Percentiles rank a stretch among this genome's conserved stretches.
Evolutionary conservation across 345 rosid genomes (phyloP).

Genomic region (Hibiscus trionum): DNA sequence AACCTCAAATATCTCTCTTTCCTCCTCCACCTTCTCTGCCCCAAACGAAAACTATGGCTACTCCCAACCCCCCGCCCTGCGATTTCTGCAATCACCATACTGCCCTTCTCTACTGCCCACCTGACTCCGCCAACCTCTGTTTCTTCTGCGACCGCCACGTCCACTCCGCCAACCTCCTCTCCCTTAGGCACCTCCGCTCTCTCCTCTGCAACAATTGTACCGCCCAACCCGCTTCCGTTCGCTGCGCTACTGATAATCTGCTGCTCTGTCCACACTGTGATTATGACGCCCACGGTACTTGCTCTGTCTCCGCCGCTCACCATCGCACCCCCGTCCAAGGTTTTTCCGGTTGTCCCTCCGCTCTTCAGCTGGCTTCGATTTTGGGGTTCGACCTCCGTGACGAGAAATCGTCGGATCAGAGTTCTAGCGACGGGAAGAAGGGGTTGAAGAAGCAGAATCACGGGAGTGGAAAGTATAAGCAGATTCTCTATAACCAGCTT

Average conservation of each 20-base stretch:
- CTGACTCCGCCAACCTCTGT: slow-evolving; percentile 90
- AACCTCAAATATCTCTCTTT: too few relatives aligned
- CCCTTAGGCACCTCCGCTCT: slow-evolving; percentile 73
- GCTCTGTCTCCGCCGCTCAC: slow-evolving; percentile 56
- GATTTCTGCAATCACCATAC: slow-evolving; percentile 64
- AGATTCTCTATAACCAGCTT: slow-evolving; percentile 52
- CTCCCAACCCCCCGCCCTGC: slow-evolving; percentile 32
- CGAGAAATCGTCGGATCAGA: slow-evolving; percentile 20
- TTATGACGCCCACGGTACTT: slow-evolving; percentile 59
- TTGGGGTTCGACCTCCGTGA: slow-evolving; percentile 51
- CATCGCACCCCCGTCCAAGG: slow-evolving; percentile 53
- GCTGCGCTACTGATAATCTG: slow-evolving; percentile 53
- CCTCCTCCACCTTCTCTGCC: too few relatives aligned
- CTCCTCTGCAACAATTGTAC: slow-evolving; percentile 83
- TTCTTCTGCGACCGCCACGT: slow-evolving; percentile 83
- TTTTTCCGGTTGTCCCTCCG: slow-evolving; percentile 60
- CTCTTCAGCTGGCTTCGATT: slow-evolving; percentile 41
- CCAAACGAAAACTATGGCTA: slow-evolving; percentile 23
- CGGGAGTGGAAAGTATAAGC: slow-evolving; percentile 46
- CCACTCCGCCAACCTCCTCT: slow-evolving; percentile 75
- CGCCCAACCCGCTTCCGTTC: slow-evolving; percentile 51
- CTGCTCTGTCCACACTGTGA: slow-evolving; percentile 62
- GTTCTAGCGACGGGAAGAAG: slow-evolving; percentile 6
- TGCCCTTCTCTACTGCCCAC: slow-evolving; percentile 72
- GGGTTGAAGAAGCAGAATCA: slow-evolving; percentile 28